Conservation (phyloP, 257 asterid genomes). For the Solanum dulcamara region DNA sequence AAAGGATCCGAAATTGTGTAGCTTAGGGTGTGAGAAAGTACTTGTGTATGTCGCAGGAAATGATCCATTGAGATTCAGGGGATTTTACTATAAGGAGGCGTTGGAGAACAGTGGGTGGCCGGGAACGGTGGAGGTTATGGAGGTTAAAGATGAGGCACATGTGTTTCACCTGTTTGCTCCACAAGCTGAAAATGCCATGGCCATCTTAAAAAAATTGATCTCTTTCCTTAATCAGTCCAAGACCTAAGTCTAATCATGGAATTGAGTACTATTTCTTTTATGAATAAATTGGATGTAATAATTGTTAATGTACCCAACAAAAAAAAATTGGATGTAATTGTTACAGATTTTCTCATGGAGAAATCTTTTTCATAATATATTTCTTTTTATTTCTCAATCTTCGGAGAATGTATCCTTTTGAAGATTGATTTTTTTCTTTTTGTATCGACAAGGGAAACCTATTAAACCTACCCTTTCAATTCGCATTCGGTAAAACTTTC, state of each 20-base stretch:
- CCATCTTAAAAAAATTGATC: slow-evolving; percentile 27
- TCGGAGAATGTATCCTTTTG: no score
- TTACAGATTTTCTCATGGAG: no score
- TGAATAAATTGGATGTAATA: neutral
- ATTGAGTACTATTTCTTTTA: neutral
- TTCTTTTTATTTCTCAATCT: no score
- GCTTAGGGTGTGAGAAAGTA: slow-evolving; percentile 26
- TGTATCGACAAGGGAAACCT: no score
- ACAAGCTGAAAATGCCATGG: slow-evolving; percentile 4
- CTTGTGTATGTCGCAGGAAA: slow-evolving; percentile 35
- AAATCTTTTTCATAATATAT: no score
- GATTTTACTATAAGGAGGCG: slow-evolving; percentile 24
- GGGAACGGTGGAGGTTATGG: slow-evolving; percentile 39
- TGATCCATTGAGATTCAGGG: slow-evolving; percentile 32
- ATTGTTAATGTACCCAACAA: no score
- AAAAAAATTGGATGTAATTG: neutral
- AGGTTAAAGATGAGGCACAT: slow-evolving; percentile 32
- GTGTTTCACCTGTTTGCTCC: slow-evolving; percentile 36
- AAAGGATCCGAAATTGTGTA: slow-evolving; percentile 21
- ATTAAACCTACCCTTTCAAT: no score
- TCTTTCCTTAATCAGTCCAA: slow-evolving; percentile 20
- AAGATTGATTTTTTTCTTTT: no score
- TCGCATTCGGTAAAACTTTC: no score
- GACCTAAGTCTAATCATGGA: neutral
- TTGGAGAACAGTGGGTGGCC: slow-evolving; percentile 35